Base-by-base conservation (phyloP, 164 flowering plant genomes). In the Nelumbo lutea region DNA sequence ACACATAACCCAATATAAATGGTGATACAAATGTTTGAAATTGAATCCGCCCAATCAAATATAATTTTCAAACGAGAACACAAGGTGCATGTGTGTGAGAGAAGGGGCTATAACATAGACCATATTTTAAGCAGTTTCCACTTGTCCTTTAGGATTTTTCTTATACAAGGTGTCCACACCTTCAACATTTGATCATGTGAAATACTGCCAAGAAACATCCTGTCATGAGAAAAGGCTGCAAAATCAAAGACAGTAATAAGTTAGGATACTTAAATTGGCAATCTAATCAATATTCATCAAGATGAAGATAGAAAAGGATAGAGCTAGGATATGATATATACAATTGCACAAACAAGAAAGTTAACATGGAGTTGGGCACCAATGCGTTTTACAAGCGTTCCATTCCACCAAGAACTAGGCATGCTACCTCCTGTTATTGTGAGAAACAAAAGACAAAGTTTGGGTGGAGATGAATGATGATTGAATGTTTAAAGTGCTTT, bases 201-300 rank as follows among this genome's bases (percentile, higher is more conserved):
- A 70, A 90, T 86, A 78, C 99, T 90, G 61, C 98, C 98, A 71
- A 93, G 88, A 82, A 73, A 81, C 80, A 85, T 88, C 76, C 76
- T 84, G 77, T 93, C 97, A 76, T 88, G 90, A 71, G 98, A 95
- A 70, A 96, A 93, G 10, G 98, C 98, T 93, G 75, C 83, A 83
- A 73, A 51, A 75, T 27, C 57, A 71, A 81, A 77, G 15, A 76
- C 55, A 61, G 69, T 15, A 60, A 27, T 27, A n/a, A 62, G 64
- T 44, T 5, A 55, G 42, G 44, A 27, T 27, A 27, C 41, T 27
- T 42, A 43, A 40, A 63, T 38, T 42, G 53, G 42, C 27, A 27
- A 27, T 27, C 27, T 27, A 27, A 27, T 27, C 27, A 27, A 27
- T 27, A 27, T 27, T 27, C 27, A 27, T 27, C 27, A 27, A 27